Evolutionary conservation across 179 eudicot species (phyloP).

Genomic region (Camellia oleifera): DNA sequence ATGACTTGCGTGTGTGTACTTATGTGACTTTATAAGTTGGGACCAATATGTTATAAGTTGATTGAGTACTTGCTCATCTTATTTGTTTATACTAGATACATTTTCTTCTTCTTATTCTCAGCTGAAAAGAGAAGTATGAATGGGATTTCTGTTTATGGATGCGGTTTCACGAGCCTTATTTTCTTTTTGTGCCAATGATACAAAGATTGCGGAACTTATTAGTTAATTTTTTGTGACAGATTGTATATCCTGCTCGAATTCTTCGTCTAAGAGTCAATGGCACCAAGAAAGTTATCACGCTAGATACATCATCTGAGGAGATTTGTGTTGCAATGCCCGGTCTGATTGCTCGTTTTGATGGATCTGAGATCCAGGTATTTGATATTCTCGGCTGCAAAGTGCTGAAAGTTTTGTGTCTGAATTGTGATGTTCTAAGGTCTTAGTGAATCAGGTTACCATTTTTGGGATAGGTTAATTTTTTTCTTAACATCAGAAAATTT

Average conservation of each 20-base stretch:
- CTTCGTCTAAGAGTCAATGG: conserved; percentile 80
- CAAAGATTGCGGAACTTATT: background rate
- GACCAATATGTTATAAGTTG: background rate
- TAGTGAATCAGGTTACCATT: background rate
- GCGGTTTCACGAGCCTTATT: background rate
- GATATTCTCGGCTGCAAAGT: background rate
- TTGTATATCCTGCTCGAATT: conserved; percentile 68
- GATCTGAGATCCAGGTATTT: conserved; percentile 77
- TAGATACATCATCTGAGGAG: conserved; percentile 81
- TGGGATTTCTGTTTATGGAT: background rate
- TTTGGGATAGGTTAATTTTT: conserved; percentile 6
- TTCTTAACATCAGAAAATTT: conserved; percentile 10
- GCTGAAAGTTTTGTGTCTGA: background rate
- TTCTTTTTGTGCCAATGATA: background rate
- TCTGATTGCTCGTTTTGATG: conserved; percentile 86
- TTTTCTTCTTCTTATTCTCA: background rate
- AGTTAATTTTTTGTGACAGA: conserved; percentile 29
- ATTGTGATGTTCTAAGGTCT: background rate
- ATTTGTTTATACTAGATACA: background rate
- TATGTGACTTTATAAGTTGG: too few relatives aligned
- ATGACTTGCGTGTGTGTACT: background rate
- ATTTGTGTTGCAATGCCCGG: conserved; percentile 83
- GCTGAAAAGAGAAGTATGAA: background rate
- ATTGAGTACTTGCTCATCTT: background rate
- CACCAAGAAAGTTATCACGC: conserved; percentile 59